Conservation (phyloP, 2,329 filamentous ascomycete genomes). For the Domatiomyces catenatus region DNA sequence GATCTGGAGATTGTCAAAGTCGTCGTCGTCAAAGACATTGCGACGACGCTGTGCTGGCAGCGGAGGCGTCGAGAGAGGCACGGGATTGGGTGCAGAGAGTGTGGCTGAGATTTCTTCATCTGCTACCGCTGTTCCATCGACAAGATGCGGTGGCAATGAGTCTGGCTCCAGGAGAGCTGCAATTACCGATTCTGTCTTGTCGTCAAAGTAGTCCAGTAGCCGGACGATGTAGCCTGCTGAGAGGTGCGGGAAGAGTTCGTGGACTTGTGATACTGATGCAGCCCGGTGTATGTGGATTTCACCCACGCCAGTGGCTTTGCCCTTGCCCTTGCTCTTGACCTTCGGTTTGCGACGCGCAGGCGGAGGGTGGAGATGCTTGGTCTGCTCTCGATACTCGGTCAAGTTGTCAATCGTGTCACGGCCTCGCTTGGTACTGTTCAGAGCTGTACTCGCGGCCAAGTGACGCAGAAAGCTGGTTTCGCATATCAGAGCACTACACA, state of each 20-base stretch:
- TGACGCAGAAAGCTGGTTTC: slow-evolving; percentile 54
- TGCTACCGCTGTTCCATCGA: slow-evolving; percentile 45
- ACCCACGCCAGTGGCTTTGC: slow-evolving; percentile 21
- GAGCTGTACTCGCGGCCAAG: slow-evolving; percentile 23
- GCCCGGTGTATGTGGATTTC: slow-evolving; percentile 63
- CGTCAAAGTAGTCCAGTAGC: slow-evolving; percentile 62
- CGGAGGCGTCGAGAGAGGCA: slow-evolving; percentile 29
- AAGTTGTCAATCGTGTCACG: slow-evolving; percentile 27
- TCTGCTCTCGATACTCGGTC: slow-evolving; percentile 25
- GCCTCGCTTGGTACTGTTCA: slow-evolving; percentile 26
- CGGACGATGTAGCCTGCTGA: slow-evolving; percentile 68
- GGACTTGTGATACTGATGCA: slow-evolving; percentile 76
- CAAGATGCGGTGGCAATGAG: slow-evolving; percentile 54
- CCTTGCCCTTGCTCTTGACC: slow-evolving; percentile 26
- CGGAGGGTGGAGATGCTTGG: slow-evolving; percentile 24
- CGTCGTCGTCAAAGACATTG: slow-evolving; percentile 69
- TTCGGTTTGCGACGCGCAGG: slow-evolving; percentile 22
- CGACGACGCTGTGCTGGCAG: slow-evolving; percentile 39
- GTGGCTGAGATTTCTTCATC: slow-evolving; percentile 4
- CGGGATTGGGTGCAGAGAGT: slow-evolving; percentile 28
- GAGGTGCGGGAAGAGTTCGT: slow-evolving; percentile 80
- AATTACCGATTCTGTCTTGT: slow-evolving; percentile 65
- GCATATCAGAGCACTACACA: slow-evolving; percentile 71
- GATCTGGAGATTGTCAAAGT: slow-evolving; percentile 55
- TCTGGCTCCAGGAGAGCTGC: slow-evolving; percentile 61